phyloP scores from a whole-genome alignment of 1,284 basidiomycete species.

The Malassezia restricta region DNA sequence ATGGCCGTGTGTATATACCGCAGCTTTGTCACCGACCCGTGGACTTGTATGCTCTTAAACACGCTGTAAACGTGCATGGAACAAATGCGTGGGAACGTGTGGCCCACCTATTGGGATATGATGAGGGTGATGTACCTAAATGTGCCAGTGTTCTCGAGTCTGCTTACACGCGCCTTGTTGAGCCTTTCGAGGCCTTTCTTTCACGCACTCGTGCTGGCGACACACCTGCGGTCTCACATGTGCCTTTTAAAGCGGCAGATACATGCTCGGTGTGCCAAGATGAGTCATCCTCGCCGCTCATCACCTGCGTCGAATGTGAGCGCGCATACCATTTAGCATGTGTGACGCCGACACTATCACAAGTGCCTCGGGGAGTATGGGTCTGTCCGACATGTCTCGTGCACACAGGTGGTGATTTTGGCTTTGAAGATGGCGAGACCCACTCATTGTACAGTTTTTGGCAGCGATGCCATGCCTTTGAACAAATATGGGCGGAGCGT shows the following conservation, averaged over 20 bases:
- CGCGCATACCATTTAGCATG: constrained; percentile 90
- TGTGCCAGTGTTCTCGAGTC: constrained; percentile 45
- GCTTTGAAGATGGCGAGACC: constrained; percentile 95
- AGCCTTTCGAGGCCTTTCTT: constrained; percentile 84
- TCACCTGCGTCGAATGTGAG: constrained; percentile 94
- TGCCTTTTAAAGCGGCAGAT: not conserved
- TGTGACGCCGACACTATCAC: constrained; percentile 72
- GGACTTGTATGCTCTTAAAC: constrained; percentile 82
- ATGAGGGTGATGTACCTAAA: not conserved
- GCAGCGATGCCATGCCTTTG: constrained; percentile 73
- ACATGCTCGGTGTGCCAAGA: constrained; percentile 50
- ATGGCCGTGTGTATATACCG: constrained; percentile 71
- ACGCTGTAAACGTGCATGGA: constrained; percentile 60
- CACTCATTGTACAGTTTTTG: constrained; percentile 86
- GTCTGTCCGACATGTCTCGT: constrained; percentile 87
- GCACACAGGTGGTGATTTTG: constrained; percentile 90
- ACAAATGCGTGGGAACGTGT: constrained; percentile 72
- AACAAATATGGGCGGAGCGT: constrained; percentile 54
- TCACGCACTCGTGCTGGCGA: not conserved
- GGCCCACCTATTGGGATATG: constrained; percentile 66
- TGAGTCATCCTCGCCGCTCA: constrained; percentile 74
- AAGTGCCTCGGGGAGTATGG: constrained; percentile 86
- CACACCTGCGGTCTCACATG: not conserved
- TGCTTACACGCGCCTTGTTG: constrained; percentile 68
- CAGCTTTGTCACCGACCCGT: constrained; percentile 80